Base-by-base conservation (phyloP, 257 asterid species). In the Solanum chiquidenum region DNA sequence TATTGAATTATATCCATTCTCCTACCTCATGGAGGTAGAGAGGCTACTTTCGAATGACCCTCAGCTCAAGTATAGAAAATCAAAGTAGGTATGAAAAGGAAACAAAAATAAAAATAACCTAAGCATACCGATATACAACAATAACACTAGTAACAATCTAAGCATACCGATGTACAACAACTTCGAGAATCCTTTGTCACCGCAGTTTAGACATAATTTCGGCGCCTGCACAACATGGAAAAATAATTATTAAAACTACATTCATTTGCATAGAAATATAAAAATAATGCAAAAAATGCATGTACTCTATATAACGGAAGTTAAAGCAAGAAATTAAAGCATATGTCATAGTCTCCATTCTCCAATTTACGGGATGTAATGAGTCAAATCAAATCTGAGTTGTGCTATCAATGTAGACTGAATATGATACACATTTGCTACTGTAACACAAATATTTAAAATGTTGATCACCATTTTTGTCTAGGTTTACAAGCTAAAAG, bases 171-270 rank as follows among this genome's bases (percentile, higher is more conserved):
- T 14, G 3, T 49, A 14, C 21, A 49, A 14, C 21, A 90, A 85
- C 74, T 5, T 91, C 40, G 87, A 42, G 40, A 31, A 89, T 86
- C 98, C 98, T 88, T 31, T 69, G 74, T 90, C 88, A 33, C 98
- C 98, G 88, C 96, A 95, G n/a, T 91, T 90, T 88, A 92, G 84
- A 86, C 98, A 95, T 87, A 90, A 6, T 6, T 16, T 69, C 5
- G 86, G 91, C 72, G 20, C 94, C 96, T 94, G 92, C 93, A 89
- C 21, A 75, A 77, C 37, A 42, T 44, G 64, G 25, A 6, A 12
- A 25, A 13, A 25, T 14, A 79, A 27, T 52, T 25, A 42, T 27
- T 14, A 7, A 82, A 89, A 14, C 44, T 46, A 7, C 37, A 40
- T 16, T 33, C 31, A 42, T 49, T 40, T 11, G 38, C 62, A 66